phyloP scores from a whole-genome alignment of 2,329 filamentous ascomycete species.

The Lasiodiplodia gonubiensis region DNA sequence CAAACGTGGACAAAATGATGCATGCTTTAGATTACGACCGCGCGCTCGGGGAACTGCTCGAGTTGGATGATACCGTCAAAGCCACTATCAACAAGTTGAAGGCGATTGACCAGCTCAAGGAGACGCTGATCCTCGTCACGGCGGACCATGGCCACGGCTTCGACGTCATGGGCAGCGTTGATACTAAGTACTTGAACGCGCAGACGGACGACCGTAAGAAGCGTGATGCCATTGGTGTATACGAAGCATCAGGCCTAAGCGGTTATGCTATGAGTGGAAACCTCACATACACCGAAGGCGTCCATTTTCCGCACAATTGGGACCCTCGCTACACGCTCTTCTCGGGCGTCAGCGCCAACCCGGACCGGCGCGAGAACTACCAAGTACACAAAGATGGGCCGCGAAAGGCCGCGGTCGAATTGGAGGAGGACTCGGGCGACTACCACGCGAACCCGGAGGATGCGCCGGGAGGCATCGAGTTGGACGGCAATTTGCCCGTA shows the following conservation, averaged over 20 bases:
- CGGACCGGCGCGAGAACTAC: constrained; percentile 79
- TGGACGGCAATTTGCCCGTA: constrained; percentile 76
- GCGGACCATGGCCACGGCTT: constrained; percentile 92
- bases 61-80: constrained; percentile 82
- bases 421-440: constrained; percentile 58
- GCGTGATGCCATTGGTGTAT: constrained; percentile 75
- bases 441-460: constrained; percentile 74
- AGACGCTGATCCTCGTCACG: constrained; percentile 80
- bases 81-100: constrained; percentile 75
- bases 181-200: constrained; percentile 75
- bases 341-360: constrained; percentile 71
- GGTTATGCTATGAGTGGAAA: constrained; percentile 72
- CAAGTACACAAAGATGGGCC: constrained; percentile 70
- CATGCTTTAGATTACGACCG: constrained; percentile 84
- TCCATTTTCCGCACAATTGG: constrained; percentile 83
- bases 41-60: constrained; percentile 80
- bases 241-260: constrained; percentile 74
- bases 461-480: constrained; percentile 67
- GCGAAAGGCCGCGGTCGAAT: constrained; percentile 64
- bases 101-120: constrained; percentile 68
- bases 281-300: constrained; percentile 70
- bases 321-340: constrained; percentile 83
- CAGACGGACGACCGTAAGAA: constrained; percentile 72
- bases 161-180: constrained; percentile 81
- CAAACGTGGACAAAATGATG: constrained; percentile 90